A percentile compares a stretch with the other conserved stretches of the same genome.
Evolutionary conservation across 208 protist species (phyloP).

Genomic region (Crithidia acanthocephali): DNA sequence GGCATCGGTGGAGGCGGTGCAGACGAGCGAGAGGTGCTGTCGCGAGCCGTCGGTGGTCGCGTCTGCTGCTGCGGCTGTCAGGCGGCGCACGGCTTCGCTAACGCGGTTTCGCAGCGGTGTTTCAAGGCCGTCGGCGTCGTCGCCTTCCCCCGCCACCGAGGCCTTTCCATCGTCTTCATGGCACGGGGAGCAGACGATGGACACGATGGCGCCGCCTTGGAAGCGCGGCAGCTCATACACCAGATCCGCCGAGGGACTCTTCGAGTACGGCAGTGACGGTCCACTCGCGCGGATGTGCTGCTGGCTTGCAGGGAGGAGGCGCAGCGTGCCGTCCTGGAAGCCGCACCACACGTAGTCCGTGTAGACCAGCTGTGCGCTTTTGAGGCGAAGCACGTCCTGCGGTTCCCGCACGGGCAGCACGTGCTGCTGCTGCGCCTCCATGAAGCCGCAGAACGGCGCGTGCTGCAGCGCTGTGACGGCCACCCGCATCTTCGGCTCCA

Average conservation of each 20-base stretch:
- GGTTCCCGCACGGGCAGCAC: conserved; percentile 68
- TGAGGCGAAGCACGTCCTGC: conserved; percentile 64
- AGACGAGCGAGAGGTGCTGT: conserved; percentile 84
- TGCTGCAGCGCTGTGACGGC: conserved; percentile 70
- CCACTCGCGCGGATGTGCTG: conserved; percentile 54
- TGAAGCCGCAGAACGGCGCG: conserved; percentile 82
- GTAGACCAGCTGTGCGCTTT: conserved; percentile 57
- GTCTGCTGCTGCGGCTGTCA: conserved; percentile 23
- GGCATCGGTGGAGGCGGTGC: conserved; percentile 83
- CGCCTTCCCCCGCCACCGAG: not conserved
- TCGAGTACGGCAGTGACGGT: conserved; percentile 49
- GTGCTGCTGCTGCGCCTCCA: conserved; percentile 57
- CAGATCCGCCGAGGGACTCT: conserved; percentile 57
- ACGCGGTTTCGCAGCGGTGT: conserved; percentile 39
- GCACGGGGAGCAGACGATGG: conserved; percentile 79
- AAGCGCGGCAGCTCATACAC: conserved; percentile 89
- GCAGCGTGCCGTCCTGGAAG: conserved; percentile 82
- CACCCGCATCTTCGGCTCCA: conserved; percentile 66
- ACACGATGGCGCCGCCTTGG: conserved; percentile 69
- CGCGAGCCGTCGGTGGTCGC: conserved; percentile 14
- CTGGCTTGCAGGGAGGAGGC: conserved; percentile 69
- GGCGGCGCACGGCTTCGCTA: conserved; percentile 59
- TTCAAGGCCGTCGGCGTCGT: not conserved
- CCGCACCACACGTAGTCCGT: conserved; percentile 92
- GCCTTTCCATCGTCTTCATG: conserved; percentile 49